Base-by-base conservation (phyloP, 1,139 yeast genomes). In the Pichia cactophila region DNA sequence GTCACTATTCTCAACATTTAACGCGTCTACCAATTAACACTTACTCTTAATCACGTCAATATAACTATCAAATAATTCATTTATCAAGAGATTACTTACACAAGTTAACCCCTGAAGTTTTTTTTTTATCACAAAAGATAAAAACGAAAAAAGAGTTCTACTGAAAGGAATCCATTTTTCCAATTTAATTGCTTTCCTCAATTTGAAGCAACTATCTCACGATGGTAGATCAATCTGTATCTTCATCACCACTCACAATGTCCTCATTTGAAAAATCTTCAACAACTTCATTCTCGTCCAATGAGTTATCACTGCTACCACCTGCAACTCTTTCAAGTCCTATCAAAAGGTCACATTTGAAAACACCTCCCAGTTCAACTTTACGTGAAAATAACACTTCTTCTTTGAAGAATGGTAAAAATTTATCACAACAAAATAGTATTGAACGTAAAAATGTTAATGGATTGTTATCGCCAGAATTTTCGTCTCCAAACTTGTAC, bases 391-490 rank as follows among this genome's bases (percentile, higher is more conserved):
- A 31, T 31, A 31, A 31, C 12, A 2, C 51, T 16, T 11, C 45
- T 1, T 20, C 38, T 39, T 31, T 31, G 16, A 31, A 35, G 8
- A 35, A 35, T 35, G 16, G 16, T 17, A 16, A 16, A 2, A 7
- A 6, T 14, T 16, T 16, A 8, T 5, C 8, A 9, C 38, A 35
- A 35, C 26, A 23, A 42, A 14, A 42, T 26, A 26, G 39, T 42
- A 10, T 45, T 6, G 29, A 17, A 26, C n/a, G 20, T 17, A 28
- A 20, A 12, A 31, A 33, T 5, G 8, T 35, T 8, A 50, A 50
- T 28, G 65, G 65, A 1, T 54, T 64, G 11, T 51, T 65, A 14
- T 64, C 68, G 5, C 69, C 69, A 4, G 68, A 61, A 28, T 61
- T 65, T 36, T 64, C 68, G 1, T 65, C 69, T 28, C 69, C 69